phyloP scores from a whole-genome alignment of 208 protist species.

The Trichomonas vaginalis region DNA sequence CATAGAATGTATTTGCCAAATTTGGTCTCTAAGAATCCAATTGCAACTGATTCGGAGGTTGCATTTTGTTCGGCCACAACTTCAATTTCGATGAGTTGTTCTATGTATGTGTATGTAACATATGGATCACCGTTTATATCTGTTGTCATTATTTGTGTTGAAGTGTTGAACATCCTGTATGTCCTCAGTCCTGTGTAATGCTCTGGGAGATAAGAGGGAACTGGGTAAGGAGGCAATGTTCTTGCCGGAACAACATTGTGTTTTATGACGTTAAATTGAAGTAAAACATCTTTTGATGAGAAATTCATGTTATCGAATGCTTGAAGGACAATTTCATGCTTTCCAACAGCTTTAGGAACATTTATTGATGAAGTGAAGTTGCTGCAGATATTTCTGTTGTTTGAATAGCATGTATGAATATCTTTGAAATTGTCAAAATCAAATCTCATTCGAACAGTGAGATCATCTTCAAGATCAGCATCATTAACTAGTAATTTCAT shows the following conservation, averaged over 20 bases:
- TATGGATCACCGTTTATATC: not conserved
- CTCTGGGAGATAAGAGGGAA: not conserved
- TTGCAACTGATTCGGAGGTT: not conserved
- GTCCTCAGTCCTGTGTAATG: not conserved
- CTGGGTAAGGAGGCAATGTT: too few species aligned
- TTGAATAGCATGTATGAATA: not conserved
- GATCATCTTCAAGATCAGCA: not conserved
- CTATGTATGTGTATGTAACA: not conserved
- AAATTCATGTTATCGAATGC: not conserved
- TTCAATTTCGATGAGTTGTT: not conserved
- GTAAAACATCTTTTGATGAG: not conserved
- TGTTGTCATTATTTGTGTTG: not conserved
- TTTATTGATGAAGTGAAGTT: not conserved
- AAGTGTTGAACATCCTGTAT: not conserved
- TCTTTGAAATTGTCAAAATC: not conserved
- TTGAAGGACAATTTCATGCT: not conserved
- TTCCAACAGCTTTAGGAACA: not conserved
- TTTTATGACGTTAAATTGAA: not conserved
- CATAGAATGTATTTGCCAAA: not conserved
- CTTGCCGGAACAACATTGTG: not conserved
- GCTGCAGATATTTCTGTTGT: not conserved
- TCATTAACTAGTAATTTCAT: not conserved
- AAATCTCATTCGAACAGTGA: not conserved
- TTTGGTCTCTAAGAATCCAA: not conserved
- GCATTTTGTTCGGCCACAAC: not conserved